These are phyloP conservation scores for Chondrus crispus DNA, from an alignment of 23 red algal genomes.

Conservation along the genomic window DNA sequence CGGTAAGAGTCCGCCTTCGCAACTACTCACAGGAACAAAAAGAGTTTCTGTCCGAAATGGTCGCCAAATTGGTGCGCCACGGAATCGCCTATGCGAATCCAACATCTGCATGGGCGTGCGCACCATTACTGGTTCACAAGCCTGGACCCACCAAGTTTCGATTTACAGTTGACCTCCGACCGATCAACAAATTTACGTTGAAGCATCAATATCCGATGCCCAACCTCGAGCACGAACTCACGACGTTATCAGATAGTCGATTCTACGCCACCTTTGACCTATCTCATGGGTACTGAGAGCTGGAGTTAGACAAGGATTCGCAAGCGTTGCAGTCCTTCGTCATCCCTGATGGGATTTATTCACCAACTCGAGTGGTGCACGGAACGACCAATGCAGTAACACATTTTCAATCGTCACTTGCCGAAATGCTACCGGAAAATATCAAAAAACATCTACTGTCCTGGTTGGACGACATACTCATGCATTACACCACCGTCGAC, in stretches of 20 bases:
- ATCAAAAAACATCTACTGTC: neutral
- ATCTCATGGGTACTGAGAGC: conserved; percentile 29
- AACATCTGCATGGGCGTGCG: conserved; percentile 4
- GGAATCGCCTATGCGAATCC: conserved; percentile 1
- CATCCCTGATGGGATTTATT: conserved; percentile 8
- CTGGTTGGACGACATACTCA: neutral
- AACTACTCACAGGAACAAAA: conserved; percentile 28
- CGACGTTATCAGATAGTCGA: neutral
- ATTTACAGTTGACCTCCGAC: conserved; percentile 31
- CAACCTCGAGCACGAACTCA: conserved; percentile 20
- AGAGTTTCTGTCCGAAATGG: conserved; percentile 1
- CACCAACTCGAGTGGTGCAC: neutral
- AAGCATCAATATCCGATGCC: conserved; percentile 34
- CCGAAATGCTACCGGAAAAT: neutral
- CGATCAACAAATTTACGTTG: conserved; percentile 35
- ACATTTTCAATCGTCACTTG: neutral
- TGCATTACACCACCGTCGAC: neutral
- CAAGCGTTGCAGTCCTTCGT: conserved; percentile 28
- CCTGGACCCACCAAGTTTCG: conserved; percentile 2
- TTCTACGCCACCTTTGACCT: conserved; percentile 10
- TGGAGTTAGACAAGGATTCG: neutral
- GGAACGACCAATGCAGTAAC: neutral
- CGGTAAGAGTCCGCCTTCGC: neutral
- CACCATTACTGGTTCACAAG: conserved; percentile 19
- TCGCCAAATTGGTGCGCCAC: neutral